A percentile compares a stretch with the other conserved stretches of the same genome.
phyloP scores from a whole-genome alignment of 1,284 basidiomycete species.

The Heliocybe sulcata region DNA sequence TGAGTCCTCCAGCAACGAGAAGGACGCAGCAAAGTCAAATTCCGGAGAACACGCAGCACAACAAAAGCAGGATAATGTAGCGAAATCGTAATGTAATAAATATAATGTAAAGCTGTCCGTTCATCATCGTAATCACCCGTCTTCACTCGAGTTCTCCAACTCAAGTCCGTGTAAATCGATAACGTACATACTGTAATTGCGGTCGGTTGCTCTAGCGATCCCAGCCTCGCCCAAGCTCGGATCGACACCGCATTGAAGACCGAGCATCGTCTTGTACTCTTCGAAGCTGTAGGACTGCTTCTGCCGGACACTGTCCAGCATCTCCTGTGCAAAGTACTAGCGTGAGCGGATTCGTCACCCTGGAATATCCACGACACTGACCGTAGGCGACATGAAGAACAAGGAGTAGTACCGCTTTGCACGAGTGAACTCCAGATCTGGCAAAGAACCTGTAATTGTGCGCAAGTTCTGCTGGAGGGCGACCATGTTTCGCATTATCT shows the following conservation, averaged over 20 bases:
- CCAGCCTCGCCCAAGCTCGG: slow-evolving; percentile 42
- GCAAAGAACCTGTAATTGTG: slow-evolving; percentile 56
- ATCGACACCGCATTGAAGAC: slow-evolving; percentile 80
- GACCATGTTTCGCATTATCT: slow-evolving; percentile 86
- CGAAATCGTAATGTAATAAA: slow-evolving; percentile 3
- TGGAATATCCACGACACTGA: slow-evolving; percentile 24
- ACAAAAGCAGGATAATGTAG: neutral
- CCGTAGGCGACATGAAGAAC: slow-evolving; percentile 69
- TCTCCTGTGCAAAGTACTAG: slow-evolving; percentile 40
- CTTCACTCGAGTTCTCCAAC: slow-evolving; percentile 41
- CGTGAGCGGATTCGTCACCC: too few species aligned
- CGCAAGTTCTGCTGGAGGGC: slow-evolving; percentile 92
- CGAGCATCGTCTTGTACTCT: slow-evolving; percentile 86
- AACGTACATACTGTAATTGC: slow-evolving; percentile 72
- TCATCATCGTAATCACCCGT: slow-evolving; percentile 8
- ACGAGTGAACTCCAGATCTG: slow-evolving; percentile 66
- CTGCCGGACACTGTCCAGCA: slow-evolving; percentile 63
- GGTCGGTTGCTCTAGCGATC: slow-evolving; percentile 46
- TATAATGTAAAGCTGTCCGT: neutral
- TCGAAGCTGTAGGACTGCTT: slow-evolving; percentile 75
- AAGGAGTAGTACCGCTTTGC: slow-evolving; percentile 80
- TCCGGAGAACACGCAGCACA: neutral
- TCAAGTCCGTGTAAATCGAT: slow-evolving; percentile 79
- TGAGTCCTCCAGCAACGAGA: slow-evolving; percentile 12
- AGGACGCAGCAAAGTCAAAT: slow-evolving; percentile 4